These are phyloP conservation scores for Daldinia concentrica DNA, from an alignment of 495 filamentous ascomycete species.

Conservation along the genomic window DNA sequence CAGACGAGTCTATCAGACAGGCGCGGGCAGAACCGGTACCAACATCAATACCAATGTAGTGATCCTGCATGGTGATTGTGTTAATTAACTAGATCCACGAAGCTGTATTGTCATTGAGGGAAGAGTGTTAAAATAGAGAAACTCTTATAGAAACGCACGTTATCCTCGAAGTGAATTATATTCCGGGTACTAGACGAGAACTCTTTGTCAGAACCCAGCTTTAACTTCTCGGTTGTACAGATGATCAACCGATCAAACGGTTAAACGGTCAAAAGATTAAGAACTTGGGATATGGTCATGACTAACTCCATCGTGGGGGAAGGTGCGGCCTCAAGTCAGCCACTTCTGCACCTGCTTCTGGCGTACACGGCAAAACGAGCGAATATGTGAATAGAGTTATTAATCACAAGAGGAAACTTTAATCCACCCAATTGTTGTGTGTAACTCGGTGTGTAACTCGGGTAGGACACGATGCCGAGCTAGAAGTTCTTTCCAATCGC, in stretches of 20 bases:
- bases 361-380: constrained; percentile 24
- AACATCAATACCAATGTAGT: constrained; percentile 94
- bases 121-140: background rate
- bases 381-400: constrained; percentile 41
- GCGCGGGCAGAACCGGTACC: constrained; percentile 95
- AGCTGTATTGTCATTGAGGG: background rate
- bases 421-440: constrained; percentile 28
- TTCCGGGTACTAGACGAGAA: constrained; percentile 37
- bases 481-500: constrained; percentile 14
- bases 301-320: constrained; percentile 44
- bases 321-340: constrained; percentile 26
- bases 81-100: constrained; percentile 35
- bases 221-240: constrained; percentile 28
- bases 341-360: constrained; percentile 7
- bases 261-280: background rate
- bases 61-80: constrained; percentile 47
- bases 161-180: constrained; percentile 40
- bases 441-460: too few species aligned
- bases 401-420: constrained; percentile 30
- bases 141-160: constrained; percentile 26
- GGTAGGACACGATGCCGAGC: constrained; percentile 20
- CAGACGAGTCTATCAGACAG: constrained; percentile 89
- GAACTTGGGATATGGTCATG: background rate
- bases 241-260: constrained; percentile 6
- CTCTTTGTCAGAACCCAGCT: constrained; percentile 29